These are phyloP conservation scores for Phytophthora chlamydospora DNA, from an alignment of 352 stramenopile genomes.

Conservation along the genomic window DNA sequence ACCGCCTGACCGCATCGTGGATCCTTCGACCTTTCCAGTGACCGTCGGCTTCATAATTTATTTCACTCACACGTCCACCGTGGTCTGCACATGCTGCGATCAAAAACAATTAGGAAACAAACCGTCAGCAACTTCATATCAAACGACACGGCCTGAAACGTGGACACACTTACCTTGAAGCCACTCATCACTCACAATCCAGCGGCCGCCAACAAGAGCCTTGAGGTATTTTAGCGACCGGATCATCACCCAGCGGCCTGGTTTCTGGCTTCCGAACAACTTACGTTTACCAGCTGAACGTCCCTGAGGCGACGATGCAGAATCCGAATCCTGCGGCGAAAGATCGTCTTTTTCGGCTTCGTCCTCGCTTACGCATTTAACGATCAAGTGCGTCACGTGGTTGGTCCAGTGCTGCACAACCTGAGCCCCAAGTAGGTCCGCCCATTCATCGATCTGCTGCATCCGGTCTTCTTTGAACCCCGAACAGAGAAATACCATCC, in stretches of 20 bases:
- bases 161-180: conserved; percentile 50
- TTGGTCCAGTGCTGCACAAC: conserved; percentile 60
- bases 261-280: conserved; percentile 50
- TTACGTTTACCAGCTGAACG: conserved; percentile 47
- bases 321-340: conserved; percentile 32
- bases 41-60: conserved; percentile 62
- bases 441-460: conserved; percentile 54
- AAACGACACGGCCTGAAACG: not conserved
- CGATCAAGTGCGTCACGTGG: conserved; percentile 83
- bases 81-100: conserved; percentile 50
- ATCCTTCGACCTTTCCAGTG: conserved; percentile 64
- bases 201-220: conserved; percentile 73
- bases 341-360: conserved; percentile 31
- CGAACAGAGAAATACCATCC: conserved; percentile 66
- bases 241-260: conserved; percentile 79
- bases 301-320: conserved; percentile 10
- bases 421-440: conserved; percentile 44
- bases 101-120: conserved; percentile 1
- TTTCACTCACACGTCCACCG: conserved; percentile 49
- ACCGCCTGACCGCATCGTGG: conserved; percentile 56
- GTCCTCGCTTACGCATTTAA: conserved; percentile 69
- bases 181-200: conserved; percentile 88
- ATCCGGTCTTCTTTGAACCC: conserved; percentile 53
- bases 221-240: conserved; percentile 89
- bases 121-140: conserved; percentile 3